phyloP scores from a whole-genome alignment of 2,329 filamentous ascomycete species.

The Paraphoma sp. region DNA sequence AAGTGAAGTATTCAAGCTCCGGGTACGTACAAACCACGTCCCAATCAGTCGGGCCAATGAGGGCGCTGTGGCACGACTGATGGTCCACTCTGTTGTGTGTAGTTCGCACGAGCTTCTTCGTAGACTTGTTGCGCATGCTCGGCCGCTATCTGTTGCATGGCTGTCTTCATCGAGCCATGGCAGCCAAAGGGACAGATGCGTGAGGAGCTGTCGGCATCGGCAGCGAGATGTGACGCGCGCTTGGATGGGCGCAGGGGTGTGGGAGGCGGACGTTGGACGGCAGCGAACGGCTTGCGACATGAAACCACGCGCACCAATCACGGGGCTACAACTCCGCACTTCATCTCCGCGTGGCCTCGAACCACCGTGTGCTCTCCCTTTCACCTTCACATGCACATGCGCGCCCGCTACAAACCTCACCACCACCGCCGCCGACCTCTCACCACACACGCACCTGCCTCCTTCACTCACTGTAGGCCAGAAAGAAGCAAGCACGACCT shows the following conservation, averaged over 20 bases:
- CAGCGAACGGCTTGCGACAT: neutral
- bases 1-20: too few relatives aligned
- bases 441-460: constrained; percentile 1
- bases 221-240: neutral
- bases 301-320: constrained; percentile 22
- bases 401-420: neutral
- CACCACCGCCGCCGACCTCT: neutral
- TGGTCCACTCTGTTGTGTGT: too few relatives aligned
- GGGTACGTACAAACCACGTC: too few relatives aligned
- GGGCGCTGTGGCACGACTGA: too few relatives aligned
- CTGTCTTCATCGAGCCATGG: neutral
- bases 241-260: neutral
- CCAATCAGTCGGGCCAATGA: too few relatives aligned
- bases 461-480: neutral
- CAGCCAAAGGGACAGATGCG: neutral
- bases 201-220: neutral
- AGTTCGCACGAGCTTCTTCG: neutral
- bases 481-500: neutral
- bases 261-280: neutral
- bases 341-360: constrained; percentile 24
- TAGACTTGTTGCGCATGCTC: neutral
- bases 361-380: constrained; percentile 22
- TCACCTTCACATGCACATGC: neutral
- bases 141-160: neutral
- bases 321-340: constrained; percentile 25